Conservation (phyloP, 192 early-diverging fungal genomes). For the Podila epicladia region DNA sequence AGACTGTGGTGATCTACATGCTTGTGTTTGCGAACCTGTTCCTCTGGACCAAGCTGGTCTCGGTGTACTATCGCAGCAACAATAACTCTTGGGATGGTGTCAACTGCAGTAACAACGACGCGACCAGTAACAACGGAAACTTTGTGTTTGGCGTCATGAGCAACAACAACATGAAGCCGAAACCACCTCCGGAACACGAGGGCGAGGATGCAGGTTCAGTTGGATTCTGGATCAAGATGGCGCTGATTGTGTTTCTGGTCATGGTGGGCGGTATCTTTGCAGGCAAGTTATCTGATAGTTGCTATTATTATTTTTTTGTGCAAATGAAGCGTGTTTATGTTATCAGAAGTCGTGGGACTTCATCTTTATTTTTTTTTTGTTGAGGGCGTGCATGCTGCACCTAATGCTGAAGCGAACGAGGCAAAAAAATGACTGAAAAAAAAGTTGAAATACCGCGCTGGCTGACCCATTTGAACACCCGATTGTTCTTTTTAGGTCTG, state of each 20-base stretch:
- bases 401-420: no score
- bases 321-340: no score
- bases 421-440: no score
- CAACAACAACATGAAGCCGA: background rate
- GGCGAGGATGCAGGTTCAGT: conserved; percentile 13
- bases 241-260: conserved; percentile 68
- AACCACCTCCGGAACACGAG: conserved; percentile 5
- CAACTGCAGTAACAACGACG: background rate
- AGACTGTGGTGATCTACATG: conserved; percentile 34
- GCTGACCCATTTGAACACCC: no score
- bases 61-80: background rate
- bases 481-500: conserved; percentile 37
- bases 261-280: conserved; percentile 81
- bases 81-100: background rate
- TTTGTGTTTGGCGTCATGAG: background rate
- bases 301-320: no score
- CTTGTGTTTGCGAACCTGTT: conserved; percentile 39
- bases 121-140: background rate
- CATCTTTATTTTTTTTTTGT: no score
- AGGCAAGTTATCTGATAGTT: conserved; percentile 43
- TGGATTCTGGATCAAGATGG: conserved; percentile 58
- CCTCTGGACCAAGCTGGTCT: conserved; percentile 16
- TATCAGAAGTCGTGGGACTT: background rate
- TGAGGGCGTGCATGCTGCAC: no score
- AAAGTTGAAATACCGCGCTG: no score